phyloP scores from a whole-genome alignment of 192 early-diverging fungal genomes.

The Oehlia diaphana region DNA sequence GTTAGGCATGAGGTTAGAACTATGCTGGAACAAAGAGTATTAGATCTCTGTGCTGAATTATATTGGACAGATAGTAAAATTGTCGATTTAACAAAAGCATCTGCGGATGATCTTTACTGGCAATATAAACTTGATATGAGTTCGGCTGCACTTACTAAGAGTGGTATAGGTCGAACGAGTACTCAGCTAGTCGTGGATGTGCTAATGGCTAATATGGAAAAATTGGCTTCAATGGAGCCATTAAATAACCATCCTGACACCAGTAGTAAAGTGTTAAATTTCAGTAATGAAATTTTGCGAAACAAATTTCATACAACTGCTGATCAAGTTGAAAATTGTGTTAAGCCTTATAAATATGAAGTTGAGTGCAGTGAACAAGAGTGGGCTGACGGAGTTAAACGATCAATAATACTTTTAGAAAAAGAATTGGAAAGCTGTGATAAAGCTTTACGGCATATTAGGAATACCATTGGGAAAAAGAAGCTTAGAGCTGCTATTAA shows the following conservation, averaged over 20 bases:
- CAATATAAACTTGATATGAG: slow-evolving; percentile 77
- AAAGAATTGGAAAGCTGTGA: slow-evolving; percentile 79
- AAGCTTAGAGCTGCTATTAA: slow-evolving; percentile 84
- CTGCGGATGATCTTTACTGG: slow-evolving; percentile 75
- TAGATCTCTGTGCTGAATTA: slow-evolving; percentile 88
- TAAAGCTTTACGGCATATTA: slow-evolving; percentile 69
- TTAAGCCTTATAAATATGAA: slow-evolving; percentile 99
- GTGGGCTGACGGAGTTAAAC: slow-evolving; percentile 88
- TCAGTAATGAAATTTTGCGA: slow-evolving; percentile 83
- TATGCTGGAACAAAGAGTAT: slow-evolving; percentile 88
- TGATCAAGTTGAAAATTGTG: slow-evolving; percentile 98
- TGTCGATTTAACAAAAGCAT: slow-evolving; percentile 62
- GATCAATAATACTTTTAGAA: slow-evolving; percentile 73
- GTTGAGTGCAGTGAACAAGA: slow-evolving; percentile 90
- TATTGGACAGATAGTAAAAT: slow-evolving; percentile 88
- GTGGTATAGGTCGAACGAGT: slow-evolving; percentile 86
- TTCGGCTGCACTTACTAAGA: slow-evolving; percentile 88
- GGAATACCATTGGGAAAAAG: slow-evolving; percentile 70
- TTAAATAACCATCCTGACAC: slow-evolving; percentile 86
- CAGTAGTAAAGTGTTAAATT: slow-evolving; percentile 73
- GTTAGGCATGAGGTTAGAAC: slow-evolving; percentile 86
- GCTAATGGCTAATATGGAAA: slow-evolving; percentile 79
- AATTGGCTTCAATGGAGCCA: slow-evolving; percentile 76
- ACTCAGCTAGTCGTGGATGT: slow-evolving; percentile 93
- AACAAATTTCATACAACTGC: slow-evolving; percentile 85